These are phyloP conservation scores for Salix purpurea DNA, from an alignment of 345 rosid species.

Conservation along the genomic window DNA sequence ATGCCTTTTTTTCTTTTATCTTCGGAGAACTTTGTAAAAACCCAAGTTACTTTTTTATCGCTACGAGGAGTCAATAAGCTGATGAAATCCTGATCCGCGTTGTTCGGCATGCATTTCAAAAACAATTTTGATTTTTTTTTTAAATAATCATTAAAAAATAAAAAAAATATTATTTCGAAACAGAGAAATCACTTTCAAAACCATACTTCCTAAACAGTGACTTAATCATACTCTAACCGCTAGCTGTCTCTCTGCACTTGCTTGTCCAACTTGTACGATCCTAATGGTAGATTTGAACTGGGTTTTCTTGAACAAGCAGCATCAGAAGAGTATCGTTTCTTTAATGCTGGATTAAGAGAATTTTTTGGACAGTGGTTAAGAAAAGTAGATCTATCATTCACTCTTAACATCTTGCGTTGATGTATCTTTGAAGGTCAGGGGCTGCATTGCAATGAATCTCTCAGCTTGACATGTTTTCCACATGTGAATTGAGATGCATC, in stretches of 20 bases:
- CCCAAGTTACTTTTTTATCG: not conserved
- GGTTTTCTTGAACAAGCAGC: slow-evolving; percentile 11
- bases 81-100: not conserved
- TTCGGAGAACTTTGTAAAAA: not conserved
- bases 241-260: not conserved
- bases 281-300: slow-evolving; percentile 6
- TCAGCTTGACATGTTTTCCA: slow-evolving; percentile 14
- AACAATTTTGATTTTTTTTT: too few species aligned
- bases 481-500: not conserved
- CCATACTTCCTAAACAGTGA: too few species aligned
- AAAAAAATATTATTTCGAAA: too few species aligned
- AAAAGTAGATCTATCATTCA: slow-evolving; percentile 8
- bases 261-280: not conserved
- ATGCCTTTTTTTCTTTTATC: not conserved
- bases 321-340: not conserved
- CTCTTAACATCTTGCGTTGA: not conserved
- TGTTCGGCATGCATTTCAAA: too few species aligned
- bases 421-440: not conserved
- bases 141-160: too few species aligned
- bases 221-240: not conserved
- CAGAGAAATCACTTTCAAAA: too few species aligned
- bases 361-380: not conserved
- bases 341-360: not conserved
- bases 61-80: not conserved
- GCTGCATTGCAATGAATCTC: not conserved